phyloP scores from a whole-genome alignment of 2,329 filamentous ascomycete genomes.

The Rhynchosporium graminicola region DNA sequence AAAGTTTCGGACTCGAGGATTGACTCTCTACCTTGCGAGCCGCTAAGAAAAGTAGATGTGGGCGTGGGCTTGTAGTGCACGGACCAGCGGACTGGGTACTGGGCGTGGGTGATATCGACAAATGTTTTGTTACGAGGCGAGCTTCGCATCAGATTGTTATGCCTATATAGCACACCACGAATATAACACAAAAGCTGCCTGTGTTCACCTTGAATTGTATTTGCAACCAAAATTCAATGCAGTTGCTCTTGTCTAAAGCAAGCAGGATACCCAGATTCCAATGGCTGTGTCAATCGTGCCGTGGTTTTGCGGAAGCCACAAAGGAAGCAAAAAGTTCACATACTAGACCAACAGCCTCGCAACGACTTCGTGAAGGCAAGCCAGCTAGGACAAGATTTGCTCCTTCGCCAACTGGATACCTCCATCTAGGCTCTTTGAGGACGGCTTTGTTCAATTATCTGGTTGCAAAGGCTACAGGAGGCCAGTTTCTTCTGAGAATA shows the following conservation, averaged over 20 bases:
- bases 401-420: constrained; percentile 89
- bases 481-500: constrained; percentile 86
- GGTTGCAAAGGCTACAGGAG: constrained; percentile 81
- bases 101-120: constrained; percentile 10
- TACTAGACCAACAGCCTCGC: constrained; percentile 25
- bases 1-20: constrained; percentile 16
- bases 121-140: constrained; percentile 6
- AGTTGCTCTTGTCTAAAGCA: constrained; percentile 25
- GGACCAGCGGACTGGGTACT: constrained; percentile 16
- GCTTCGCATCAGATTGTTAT: neutral
- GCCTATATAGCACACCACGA: no score
- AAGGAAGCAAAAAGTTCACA: neutral
- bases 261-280: constrained; percentile 21
- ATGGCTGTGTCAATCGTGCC: constrained; percentile 36
- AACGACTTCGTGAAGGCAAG: constrained; percentile 45
- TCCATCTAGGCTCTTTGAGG: constrained; percentile 87
- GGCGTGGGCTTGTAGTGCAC: constrained; percentile 9
- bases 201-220: constrained; percentile 15
- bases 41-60: constrained; percentile 10
- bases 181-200: neutral
- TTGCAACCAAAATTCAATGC: constrained; percentile 22
- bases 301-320: constrained; percentile 17
- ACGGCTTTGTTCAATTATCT: constrained; percentile 97
- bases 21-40: neutral
- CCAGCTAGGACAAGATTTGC: constrained; percentile 85